Percentiles rank a stretch among this genome's conserved stretches.
Conservation (phyloP, 352 stramenopile species). For the Phytophthora pistaciae region DNA sequence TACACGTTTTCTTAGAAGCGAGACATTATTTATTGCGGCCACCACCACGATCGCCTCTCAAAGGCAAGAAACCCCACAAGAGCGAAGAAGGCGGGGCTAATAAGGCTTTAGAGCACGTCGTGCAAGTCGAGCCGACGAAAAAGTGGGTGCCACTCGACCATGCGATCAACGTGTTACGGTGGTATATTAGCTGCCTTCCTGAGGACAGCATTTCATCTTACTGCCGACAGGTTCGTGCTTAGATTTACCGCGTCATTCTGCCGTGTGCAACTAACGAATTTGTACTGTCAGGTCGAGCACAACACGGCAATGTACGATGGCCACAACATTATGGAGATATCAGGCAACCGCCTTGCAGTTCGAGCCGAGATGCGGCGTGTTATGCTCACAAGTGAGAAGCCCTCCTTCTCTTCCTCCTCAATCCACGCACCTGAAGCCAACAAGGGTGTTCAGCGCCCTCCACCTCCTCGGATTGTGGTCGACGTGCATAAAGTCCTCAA, state of each 20-base stretch:
- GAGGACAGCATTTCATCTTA: conserved; percentile 65
- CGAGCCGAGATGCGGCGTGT: conserved; percentile 75
- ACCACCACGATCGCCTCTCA: conserved; percentile 28
- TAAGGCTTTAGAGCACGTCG: conserved; percentile 36
- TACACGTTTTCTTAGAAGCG: conserved; percentile 73
- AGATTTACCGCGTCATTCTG: not conserved
- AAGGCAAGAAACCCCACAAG: conserved; percentile 12
- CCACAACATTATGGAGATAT: conserved; percentile 53
- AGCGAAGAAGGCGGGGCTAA: too few species aligned
- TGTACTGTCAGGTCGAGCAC: conserved; percentile 59
- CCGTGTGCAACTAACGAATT: not conserved
- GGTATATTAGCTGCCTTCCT: conserved; percentile 69
- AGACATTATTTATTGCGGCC: conserved; percentile 50
- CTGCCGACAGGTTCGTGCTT: conserved; percentile 59
- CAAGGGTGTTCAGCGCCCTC: conserved; percentile 18
- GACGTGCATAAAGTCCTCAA: conserved; percentile 68
- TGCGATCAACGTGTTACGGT: conserved; percentile 62
- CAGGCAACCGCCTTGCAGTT: conserved; percentile 72
- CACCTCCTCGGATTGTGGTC: conserved; percentile 55
- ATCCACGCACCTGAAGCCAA: conserved; percentile 8
- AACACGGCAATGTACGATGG: conserved; percentile 71
- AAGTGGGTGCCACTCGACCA: conserved; percentile 78
- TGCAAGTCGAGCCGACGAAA: conserved; percentile 60
- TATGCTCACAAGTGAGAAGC: conserved; percentile 52
- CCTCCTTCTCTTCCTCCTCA: not conserved